Conservation (phyloP, 2,329 filamentous ascomycete genomes). For the Venturia pyrina region DNA sequence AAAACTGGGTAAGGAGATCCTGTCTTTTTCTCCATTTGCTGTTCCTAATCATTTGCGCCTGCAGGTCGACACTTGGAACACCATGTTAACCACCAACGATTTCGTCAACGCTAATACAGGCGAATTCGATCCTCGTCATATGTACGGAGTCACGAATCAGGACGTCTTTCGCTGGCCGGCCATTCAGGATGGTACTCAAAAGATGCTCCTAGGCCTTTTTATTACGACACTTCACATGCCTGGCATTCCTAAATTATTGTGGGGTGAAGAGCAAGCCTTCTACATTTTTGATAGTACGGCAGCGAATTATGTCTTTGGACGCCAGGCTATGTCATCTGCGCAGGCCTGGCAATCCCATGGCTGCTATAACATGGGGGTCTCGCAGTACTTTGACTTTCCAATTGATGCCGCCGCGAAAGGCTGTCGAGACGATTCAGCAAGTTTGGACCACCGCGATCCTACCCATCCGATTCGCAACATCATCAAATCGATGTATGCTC, state of each 20-base stretch:
- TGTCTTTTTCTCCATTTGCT: not conserved
- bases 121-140: slow-evolving; percentile 52
- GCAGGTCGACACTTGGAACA: slow-evolving; percentile 38
- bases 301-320: slow-evolving; percentile 54
- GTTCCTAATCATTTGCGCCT: not conserved
- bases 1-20: slow-evolving; percentile 32
- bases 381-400: slow-evolving; percentile 49
- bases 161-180: slow-evolving; percentile 57
- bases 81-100: slow-evolving; percentile 48
- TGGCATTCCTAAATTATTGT: slow-evolving; percentile 51
- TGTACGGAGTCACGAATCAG: slow-evolving; percentile 56
- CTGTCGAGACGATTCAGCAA: slow-evolving; percentile 47
- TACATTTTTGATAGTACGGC: slow-evolving; percentile 56
- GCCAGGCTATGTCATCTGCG: slow-evolving; percentile 51
- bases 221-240: slow-evolving; percentile 51
- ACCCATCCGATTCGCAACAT: slow-evolving; percentile 51
- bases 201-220: slow-evolving; percentile 48
- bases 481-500: slow-evolving; percentile 51
- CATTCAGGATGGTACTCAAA: slow-evolving; percentile 45
- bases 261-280: slow-evolving; percentile 57
- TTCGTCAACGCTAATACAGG: slow-evolving; percentile 50
- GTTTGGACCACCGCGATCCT: slow-evolving; percentile 53
- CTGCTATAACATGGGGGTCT: slow-evolving; percentile 48
- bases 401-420: slow-evolving; percentile 43
- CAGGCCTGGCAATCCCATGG: slow-evolving; percentile 56